Base-by-base conservation (phyloP, 1,139 yeast genomes). In the Taphrina deformans region DNA sequence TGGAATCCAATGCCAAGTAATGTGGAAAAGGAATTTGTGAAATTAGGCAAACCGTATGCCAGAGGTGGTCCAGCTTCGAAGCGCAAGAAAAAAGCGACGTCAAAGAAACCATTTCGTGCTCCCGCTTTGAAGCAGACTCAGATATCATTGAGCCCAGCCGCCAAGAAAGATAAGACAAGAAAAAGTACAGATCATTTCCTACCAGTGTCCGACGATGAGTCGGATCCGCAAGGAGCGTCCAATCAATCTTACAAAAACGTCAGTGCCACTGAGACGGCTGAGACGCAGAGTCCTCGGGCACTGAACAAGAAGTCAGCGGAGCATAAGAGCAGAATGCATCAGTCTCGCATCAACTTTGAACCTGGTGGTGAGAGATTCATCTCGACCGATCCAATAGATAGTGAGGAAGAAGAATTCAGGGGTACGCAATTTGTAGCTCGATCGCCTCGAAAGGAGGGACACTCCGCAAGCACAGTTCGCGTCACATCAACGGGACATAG, bases 351-450 rank as follows among this genome's bases (percentile, higher is more conserved):
- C 50, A 50, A 33, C 21, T 38, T 59, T 16, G 38, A 27, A 10
- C 53, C 58, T 12, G 48, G 48, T 2, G 48, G 31, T 7, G 26
- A 26, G 14, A 29, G 48, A 7, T 53, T 5, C 35, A 53, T 35
- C 7, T 53, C 58, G 27, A 35, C 48, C 6, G 45, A 24, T 4
- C 48, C 58, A 14, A 23, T 53, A 12, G 63, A 59, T 40, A 48
- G 56, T 21, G 63, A 59, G 26, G 63, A 59, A n/a, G 63, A 59
- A 23, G 63, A 51, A 21, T 59, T 59, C 38, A 53, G 56, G 24
- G 50, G 38, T 1, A 59, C 56, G 7, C 46, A 59, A 35, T 21
- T 59, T 16, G 56, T 10, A 44, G 24, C 48, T 9, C 48, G 21
- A 44, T 21, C 18, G 7, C 48, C n/a, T 16, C 27, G 6, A 2